Conservation (phyloP, 176 grass and related monocot genomes). For the Oropetium thomaeum region DNA sequence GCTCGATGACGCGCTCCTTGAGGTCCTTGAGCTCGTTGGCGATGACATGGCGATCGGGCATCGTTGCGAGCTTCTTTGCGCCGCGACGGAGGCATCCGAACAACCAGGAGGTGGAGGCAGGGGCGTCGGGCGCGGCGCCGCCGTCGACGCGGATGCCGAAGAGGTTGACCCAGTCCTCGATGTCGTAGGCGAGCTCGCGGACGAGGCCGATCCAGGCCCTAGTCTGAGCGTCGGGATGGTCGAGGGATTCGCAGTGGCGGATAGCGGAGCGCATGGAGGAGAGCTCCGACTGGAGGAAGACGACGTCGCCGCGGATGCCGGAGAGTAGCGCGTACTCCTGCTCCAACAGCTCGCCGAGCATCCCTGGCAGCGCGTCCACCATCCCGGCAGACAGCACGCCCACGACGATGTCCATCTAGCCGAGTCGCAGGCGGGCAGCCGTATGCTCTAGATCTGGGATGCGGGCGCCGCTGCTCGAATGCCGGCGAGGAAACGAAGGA, state of each 20-base stretch:
- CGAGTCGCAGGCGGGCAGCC: neutral
- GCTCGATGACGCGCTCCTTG: conserved; percentile 21
- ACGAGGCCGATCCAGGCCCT: conserved; percentile 8
- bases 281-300: conserved; percentile 36
- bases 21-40: conserved; percentile 35
- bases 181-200: conserved; percentile 37
- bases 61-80: neutral
- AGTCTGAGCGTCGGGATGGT: conserved; percentile 26
- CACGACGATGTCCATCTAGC: conserved; percentile 42
- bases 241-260: conserved; percentile 14
- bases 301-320: conserved; percentile 31
- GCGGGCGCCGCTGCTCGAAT: neutral
- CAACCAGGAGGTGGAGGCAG: neutral
- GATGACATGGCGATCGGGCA: conserved; percentile 31
- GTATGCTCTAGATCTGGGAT: conserved; percentile 1
- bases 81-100: neutral
- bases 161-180: conserved; percentile 40
- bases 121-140: neutral
- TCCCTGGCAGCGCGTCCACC: conserved; percentile 36
- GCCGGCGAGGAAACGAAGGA: neutral
- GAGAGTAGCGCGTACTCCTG: conserved; percentile 39
- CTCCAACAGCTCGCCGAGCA: conserved; percentile 35
- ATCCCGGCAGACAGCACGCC: conserved; percentile 36
- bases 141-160: conserved; percentile 36
- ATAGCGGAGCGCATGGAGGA: conserved; percentile 28